Evolutionary conservation across 352 stramenopile genomes (phyloP), one percentile per base, ranked within the genome.

Genomic region (Phytophthora multivora): DNA sequence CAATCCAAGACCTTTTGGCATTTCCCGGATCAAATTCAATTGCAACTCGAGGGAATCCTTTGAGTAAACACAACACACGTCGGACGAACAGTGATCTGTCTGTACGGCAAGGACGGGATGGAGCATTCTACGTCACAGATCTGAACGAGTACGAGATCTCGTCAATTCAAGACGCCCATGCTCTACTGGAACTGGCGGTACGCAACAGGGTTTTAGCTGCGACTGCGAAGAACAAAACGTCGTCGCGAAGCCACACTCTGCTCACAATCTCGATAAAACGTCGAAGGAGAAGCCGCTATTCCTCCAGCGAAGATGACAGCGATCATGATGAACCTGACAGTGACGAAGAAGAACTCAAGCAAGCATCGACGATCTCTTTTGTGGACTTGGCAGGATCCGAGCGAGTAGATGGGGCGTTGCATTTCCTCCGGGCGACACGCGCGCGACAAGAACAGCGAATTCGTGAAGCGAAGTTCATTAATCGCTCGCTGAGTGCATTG

Each of bases 381-480:
- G 83, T 92, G 9, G 83, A 92, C 23, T 69, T 92, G 21, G 83
- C 83, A 15, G 83, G 79, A 13, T 92, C 83, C 3, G 83, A 92
- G 55, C 75, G 80, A 2, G 72, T 88, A 11, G 73, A 89, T 30
- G 75, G 77, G 3, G 51, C 78, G 0, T 61, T 86, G 9, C 71
- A 86, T 57, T 86, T 87, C 28, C 64, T 83, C 25, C 66, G 75
- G 41, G 64, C 83, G 9, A 86, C 74, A 5, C 74, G 80, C 5
- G 68, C 73, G 16, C 70, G 68, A 8, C 75, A 86, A 49, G 76
- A 90, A 50, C 74, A 86, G 4, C 80, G 83, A 3, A 85, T 92
- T 38, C 78, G 80, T 19, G 83, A 92, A 61, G 80, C 83, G 31
- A 92, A 92, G 53, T 89, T 89, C 52, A 92, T 92, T 58, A 92